These are phyloP conservation scores for Yamadazyma dendronema DNA, from an alignment of 1,139 yeast species.

Conservation along the genomic window DNA sequence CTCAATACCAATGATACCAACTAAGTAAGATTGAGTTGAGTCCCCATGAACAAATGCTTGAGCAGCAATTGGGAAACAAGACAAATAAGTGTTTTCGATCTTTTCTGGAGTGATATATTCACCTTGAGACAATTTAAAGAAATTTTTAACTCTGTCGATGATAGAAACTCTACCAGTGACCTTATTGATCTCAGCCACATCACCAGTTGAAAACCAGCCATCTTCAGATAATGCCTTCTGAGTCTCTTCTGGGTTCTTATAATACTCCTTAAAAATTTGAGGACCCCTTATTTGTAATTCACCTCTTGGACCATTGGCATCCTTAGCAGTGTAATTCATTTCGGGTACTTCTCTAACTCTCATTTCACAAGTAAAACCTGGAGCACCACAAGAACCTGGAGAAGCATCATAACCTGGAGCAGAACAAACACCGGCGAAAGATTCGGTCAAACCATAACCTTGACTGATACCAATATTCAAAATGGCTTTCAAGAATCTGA, in stretches of 20 bases:
- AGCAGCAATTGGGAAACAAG: constrained; percentile 48
- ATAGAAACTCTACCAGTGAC: constrained; percentile 55
- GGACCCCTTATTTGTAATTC: constrained; percentile 71
- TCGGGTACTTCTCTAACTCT: constrained; percentile 65
- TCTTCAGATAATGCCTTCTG: constrained; percentile 23
- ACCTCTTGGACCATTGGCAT: constrained; percentile 44
- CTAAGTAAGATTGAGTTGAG: constrained; percentile 28
- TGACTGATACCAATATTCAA: constrained; percentile 59
- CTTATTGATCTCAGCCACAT: constrained; percentile 57
- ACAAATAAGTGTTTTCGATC: constrained; percentile 63
- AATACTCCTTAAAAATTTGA: constrained; percentile 60
- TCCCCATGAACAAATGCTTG: constrained; percentile 57
- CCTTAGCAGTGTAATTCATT: constrained; percentile 55
- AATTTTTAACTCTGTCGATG: constrained; percentile 76
- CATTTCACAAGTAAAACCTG: constrained; percentile 52
- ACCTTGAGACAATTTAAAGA: constrained; percentile 79
- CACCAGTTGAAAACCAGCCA: constrained; percentile 78
- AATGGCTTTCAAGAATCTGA: constrained; percentile 60
- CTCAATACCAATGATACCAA: constrained; percentile 43
- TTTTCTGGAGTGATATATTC: constrained; percentile 81
- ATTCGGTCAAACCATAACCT: constrained; percentile 80
- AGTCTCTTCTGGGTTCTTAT: constrained; percentile 46
- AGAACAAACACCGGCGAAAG: constrained; percentile 61
- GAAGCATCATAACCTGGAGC: constrained; percentile 43
- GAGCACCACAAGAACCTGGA: constrained; percentile 66